Evolutionary conservation across 345 rosid species (phyloP), one percentile per base, ranked within the genome.

Genomic region (Euphorbia tirucalli): DNA sequence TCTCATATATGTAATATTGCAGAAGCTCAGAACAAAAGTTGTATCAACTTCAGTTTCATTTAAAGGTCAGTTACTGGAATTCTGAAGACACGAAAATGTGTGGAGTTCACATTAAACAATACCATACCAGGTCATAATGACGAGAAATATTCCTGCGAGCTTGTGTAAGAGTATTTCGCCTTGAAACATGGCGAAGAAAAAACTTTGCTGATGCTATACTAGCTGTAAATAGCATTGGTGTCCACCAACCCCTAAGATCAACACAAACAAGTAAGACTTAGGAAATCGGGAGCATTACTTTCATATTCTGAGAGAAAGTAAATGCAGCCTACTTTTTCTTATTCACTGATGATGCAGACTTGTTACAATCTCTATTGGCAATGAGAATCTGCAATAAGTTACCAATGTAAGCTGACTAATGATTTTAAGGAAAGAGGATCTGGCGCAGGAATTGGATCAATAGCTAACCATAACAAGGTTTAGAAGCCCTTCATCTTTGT

Each of bases 71-170:
- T 61, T 28, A 39, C 46, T 43, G 63, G 57, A 7, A 52, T 37
- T 49, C 54, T 19, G 11, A 67, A 56, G 66, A 31, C 31, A 64
- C 44, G 14, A 15, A 55, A 60, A 13, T 32, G 13, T 24, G 3
- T 19, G 22, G 50, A 50, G 59, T 30, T 18, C 69, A 68, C 68
- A 24, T 14, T 25, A n/a, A 11, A 13, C 16, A 32, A 11, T 30
- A 30, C 41, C 69, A 19, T 86, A 92, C 98, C 91, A 94, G 82
- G 85, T n/a, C n/a, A n/a, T n/a, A n/a, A n/a, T n/a, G n/a, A n/a
- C n/a, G n/a, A n/a, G n/a, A n/a, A n/a, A n/a, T 94, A 58, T 94
- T 94, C 77, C 98, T 79, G 18, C 97, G 92, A 79, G 98, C 95
- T 85, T 94, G 98, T 50, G 92, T 92, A 22, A 92, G 81, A 18